These are phyloP conservation scores for Aurantiochytrium sp. DNA, from an alignment of 108 stramenopile genomes.

Conservation along the genomic window DNA sequence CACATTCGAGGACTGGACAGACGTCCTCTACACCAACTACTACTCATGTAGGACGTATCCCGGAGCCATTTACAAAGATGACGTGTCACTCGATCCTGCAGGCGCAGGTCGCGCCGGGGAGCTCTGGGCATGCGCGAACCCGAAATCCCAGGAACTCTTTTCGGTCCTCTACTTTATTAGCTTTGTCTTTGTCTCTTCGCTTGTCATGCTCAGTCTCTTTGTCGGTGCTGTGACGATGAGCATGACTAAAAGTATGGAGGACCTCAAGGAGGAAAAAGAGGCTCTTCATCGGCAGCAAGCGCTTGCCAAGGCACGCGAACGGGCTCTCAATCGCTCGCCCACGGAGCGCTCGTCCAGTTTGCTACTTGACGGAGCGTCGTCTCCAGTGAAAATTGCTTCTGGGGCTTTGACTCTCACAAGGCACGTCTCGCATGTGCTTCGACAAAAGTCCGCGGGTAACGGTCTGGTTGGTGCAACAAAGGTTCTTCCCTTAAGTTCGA, in stretches of 20 bases:
- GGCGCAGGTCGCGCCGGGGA: background rate
- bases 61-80: background rate
- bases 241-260: conserved; percentile 29
- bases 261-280: conserved; percentile 23
- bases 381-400: too few relatives aligned
- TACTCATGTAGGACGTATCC: conserved; percentile 5
- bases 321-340: background rate
- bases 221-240: conserved; percentile 32
- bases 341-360: background rate
- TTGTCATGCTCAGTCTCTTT: conserved; percentile 34
- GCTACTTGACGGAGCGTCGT: too few relatives aligned
- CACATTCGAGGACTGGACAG: conserved; percentile 42
- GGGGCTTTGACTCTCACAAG: too few relatives aligned
- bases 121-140: background rate
- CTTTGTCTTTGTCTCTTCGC: conserved; percentile 23
- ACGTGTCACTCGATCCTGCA: background rate
- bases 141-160: background rate
- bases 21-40: conserved; percentile 26
- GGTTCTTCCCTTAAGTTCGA: too few relatives aligned
- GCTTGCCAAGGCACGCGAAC: background rate
- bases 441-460: too few relatives aligned
- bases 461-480: too few relatives aligned
- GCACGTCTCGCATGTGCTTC: too few relatives aligned
- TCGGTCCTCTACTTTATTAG: conserved; percentile 24
- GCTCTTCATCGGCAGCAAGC: background rate